Percentiles rank a stretch among this genome's conserved stretches.
phyloP scores from a whole-genome alignment of 495 filamentous ascomycete species.

The Bacidia gigantensis region DNA sequence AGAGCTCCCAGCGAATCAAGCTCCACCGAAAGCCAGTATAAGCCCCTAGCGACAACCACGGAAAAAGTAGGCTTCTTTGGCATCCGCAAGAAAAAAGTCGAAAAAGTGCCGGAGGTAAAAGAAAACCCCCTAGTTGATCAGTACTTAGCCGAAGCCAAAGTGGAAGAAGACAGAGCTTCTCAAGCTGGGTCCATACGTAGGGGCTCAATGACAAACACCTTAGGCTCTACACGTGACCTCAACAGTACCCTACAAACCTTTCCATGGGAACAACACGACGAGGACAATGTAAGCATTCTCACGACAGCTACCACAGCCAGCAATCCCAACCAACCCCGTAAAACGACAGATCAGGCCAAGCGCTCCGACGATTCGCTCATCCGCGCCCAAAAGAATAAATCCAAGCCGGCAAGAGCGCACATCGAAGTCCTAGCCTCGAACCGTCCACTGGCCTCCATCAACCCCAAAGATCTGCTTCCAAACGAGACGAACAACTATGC shows the following conservation, averaged over 20 bases:
- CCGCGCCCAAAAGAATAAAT: background rate
- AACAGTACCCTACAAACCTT: constrained; percentile 2
- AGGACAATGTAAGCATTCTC: background rate
- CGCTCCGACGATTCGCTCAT: background rate
- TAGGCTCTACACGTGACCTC: background rate
- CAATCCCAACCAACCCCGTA: background rate
- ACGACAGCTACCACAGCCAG: background rate
- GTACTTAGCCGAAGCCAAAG: constrained; percentile 7
- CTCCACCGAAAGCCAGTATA: constrained; percentile 6
- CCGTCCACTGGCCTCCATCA: constrained; percentile 8
- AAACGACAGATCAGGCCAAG: background rate
- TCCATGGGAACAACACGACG: background rate
- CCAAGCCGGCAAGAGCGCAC: background rate
- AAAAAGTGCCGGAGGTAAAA: constrained; percentile 2
- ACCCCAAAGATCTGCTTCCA: constrained; percentile 19
- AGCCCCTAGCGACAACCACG: constrained; percentile 13
- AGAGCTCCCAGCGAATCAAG: background rate
- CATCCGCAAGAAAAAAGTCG: constrained; percentile 9
- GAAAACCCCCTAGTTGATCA: constrained; percentile 14
- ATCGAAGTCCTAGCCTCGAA: constrained; percentile 9
- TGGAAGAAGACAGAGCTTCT: background rate
- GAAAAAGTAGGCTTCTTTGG: constrained; percentile 10
- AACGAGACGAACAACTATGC: constrained; percentile 31
- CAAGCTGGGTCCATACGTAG: background rate
- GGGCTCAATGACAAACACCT: constrained; percentile 6